Base-by-base conservation (phyloP, 2,329 filamentous ascomycete species). In the Xylaria sp. region DNA sequence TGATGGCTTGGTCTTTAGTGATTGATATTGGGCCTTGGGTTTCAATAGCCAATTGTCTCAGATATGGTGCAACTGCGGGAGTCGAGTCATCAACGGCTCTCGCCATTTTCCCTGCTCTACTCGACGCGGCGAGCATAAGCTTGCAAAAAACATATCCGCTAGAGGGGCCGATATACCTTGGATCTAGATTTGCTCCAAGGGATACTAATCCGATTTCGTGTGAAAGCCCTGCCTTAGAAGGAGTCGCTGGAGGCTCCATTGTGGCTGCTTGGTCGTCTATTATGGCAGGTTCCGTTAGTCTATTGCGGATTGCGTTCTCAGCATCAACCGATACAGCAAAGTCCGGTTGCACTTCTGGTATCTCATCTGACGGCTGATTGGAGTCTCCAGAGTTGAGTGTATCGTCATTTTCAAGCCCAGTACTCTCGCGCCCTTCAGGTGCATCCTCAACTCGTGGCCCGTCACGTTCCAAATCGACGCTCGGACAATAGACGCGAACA, bases 121-220 rank as follows among this genome's bases (percentile, higher is more conserved):
- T 76, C 6, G 79, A 76, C 8, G 78, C 81, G 25, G 81, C 78
- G 13, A 87, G 79, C 71, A 87, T 81, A 2, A 86, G 78, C 0
- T 84, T 83, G 1, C 85, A 84, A 13, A 88, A 80, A 51, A 86
- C 86, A 65, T 86, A 86, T 0, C 86, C 86, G 46, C 86, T 88
- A 0, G 86, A 88, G 2, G 86, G 86, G 0, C 86, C 86, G 15
- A 88, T 84, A 57, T 88, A 88, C 66, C 84, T 80, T 2, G 83
- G 83, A 23, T 85, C 84, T 52, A 81, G 79, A 28, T 82, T 84
- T 3, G 80, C 80, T 1, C 83, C 84, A 1, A 88, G 77, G 0
- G 86, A 86, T 0, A 88, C 81, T 15, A 88, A 73, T 0, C 86
- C 86, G 18, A 88, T 86, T 69, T 88, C 85, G 68, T 88, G 85